Percentiles rank a stretch among this genome's conserved stretches.
phyloP scores from a whole-genome alignment of 2,329 filamentous ascomycete genomes.

The Nigrospora osmanthi region DNA sequence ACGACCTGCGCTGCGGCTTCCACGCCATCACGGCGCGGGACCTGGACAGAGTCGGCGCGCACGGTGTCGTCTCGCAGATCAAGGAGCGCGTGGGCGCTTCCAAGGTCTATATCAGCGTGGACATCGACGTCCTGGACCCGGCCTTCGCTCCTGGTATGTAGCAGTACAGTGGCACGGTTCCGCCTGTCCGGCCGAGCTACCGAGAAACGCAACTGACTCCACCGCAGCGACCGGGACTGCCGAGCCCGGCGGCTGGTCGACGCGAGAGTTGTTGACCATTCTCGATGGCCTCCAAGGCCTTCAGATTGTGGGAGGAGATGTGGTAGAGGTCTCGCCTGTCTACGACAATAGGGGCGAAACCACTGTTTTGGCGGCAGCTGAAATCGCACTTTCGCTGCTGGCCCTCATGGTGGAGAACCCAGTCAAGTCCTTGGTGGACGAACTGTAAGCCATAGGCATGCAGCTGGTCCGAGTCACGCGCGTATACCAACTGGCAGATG shows the following conservation, averaged over 20 bases:
- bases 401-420: constrained; percentile 50
- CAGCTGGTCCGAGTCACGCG: neutral
- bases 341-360: constrained; percentile 70
- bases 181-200: neutral
- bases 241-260: constrained; percentile 76
- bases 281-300: constrained; percentile 63
- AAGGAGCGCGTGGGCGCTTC: constrained; percentile 43
- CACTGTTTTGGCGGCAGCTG: constrained; percentile 65
- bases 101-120: constrained; percentile 63
- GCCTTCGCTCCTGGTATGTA: constrained; percentile 48
- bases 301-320: constrained; percentile 69
- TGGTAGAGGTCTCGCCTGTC: constrained; percentile 71
- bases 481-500: too few relatives aligned
- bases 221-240: constrained; percentile 61
- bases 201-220: neutral
- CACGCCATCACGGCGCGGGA: constrained; percentile 52
- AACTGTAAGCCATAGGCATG: neutral
- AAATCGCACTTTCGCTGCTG: constrained; percentile 65
- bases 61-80: constrained; percentile 57
- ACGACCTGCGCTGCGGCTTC: constrained; percentile 53
- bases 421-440: constrained; percentile 6
- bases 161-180: too few relatives aligned
- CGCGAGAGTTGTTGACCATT: constrained; percentile 66
- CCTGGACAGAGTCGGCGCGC: constrained; percentile 61
- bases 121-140: constrained; percentile 77